Conservation (phyloP, 2,329 filamentous ascomycete genomes). For the Nectriaceae sp. region DNA sequence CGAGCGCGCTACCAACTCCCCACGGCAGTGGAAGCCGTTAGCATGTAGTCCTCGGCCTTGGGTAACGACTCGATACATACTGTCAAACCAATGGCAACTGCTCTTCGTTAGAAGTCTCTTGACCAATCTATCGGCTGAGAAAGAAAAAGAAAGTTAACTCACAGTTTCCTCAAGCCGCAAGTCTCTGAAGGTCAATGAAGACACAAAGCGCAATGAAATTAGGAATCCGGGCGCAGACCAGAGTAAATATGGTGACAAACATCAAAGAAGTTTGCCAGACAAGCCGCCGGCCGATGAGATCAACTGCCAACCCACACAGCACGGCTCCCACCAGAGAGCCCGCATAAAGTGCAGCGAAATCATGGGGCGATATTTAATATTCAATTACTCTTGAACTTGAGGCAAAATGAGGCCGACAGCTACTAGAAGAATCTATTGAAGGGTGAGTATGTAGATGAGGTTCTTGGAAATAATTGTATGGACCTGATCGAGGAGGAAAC, state of each 20-base stretch:
- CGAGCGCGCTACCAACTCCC: conserved; percentile 2
- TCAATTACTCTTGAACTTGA: conserved; percentile 2
- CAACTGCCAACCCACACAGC: conserved; percentile 3
- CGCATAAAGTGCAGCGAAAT: conserved; percentile 3
- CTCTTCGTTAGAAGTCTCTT: background rate
- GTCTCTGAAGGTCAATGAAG: conserved; percentile 3
- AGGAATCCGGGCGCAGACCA: conserved; percentile 1
- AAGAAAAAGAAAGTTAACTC: background rate
- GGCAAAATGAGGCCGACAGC: conserved; percentile 2
- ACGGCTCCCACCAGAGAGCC: conserved; percentile 4
- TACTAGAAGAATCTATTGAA: conserved; percentile 4
- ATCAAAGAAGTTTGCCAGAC: conserved; percentile 2
- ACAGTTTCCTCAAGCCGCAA: conserved; percentile 6
- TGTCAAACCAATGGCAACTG: conserved; percentile 5
- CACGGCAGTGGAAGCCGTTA: conserved; percentile 3
- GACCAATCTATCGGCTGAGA: too few species aligned
- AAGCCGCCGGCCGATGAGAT: conserved; percentile 1
- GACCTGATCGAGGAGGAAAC: conserved; percentile 7
- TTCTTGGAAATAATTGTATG: background rate
- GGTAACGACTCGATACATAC: conserved; percentile 5
- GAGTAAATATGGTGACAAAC: conserved; percentile 2
- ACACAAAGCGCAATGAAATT: background rate
- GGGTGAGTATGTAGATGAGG: background rate
- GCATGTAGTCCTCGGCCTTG: conserved; percentile 5
- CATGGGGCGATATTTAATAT: background rate